Conservation (phyloP, 2,329 filamentous ascomycete genomes). For the Neobulgaria alba region DNA sequence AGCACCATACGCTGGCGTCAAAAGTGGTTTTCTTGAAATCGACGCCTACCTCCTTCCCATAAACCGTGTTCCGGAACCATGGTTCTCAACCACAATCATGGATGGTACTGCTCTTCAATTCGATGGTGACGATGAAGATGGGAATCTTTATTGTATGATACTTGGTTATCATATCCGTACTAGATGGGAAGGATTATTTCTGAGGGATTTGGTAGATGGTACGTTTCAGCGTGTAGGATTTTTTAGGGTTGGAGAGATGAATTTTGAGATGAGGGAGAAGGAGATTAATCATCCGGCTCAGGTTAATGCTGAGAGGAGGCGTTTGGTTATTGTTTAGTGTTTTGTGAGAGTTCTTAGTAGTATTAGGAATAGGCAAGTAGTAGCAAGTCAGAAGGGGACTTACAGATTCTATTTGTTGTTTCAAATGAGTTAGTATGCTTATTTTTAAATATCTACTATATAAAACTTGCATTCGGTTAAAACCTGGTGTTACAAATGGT, state of each 20-base stretch:
- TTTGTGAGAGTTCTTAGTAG: too few species aligned
- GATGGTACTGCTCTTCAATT: background rate
- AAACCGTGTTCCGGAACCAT: background rate
- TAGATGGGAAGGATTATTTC: background rate
- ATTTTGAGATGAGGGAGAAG: background rate
- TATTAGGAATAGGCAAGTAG: too few species aligned
- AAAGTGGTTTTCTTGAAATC: background rate
- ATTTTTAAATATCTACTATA: too few species aligned
- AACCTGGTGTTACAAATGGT: too few species aligned
- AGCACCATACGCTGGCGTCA: background rate
- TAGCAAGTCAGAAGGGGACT: too few species aligned
- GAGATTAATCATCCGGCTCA: background rate
- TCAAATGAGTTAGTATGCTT: too few species aligned
- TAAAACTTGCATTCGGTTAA: too few species aligned
- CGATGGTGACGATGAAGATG: background rate
- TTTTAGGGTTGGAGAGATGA: background rate
- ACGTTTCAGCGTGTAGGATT: background rate
- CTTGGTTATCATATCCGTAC: background rate
- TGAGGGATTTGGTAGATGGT: background rate
- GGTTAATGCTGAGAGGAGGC: background rate
- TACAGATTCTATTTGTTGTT: too few species aligned
- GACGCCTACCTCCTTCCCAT: background rate
- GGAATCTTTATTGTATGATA: background rate
- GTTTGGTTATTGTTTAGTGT: background rate
- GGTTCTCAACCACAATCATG: background rate